These are phyloP conservation scores for Takakia lepidozioides DNA, from an alignment of 225 moss, liverwort and hornwort species.

Conservation along the genomic window DNA sequence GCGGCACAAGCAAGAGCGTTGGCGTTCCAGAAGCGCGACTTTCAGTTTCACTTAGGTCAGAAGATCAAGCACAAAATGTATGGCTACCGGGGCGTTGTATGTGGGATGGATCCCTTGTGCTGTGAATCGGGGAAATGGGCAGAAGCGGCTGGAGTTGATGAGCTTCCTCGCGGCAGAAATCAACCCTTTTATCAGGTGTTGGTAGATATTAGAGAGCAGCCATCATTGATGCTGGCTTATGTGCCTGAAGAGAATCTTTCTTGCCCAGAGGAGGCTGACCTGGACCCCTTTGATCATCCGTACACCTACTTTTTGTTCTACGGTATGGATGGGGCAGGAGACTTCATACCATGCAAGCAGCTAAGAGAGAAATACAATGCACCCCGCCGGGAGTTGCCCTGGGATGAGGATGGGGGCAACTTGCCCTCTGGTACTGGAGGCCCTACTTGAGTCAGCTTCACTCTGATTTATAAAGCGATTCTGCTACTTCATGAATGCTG, in stretches of 20 bases:
- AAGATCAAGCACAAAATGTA: constrained; percentile 64
- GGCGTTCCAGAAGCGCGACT: constrained; percentile 63
- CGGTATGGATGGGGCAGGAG: constrained; percentile 86
- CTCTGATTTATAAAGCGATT: neutral
- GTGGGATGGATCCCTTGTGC: constrained; percentile 92
- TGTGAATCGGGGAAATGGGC: constrained; percentile 74
- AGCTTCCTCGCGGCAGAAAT: constrained; percentile 57
- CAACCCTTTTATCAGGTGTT: constrained; percentile 97
- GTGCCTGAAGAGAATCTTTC: constrained; percentile 85
- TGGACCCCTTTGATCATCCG: constrained; percentile 94
- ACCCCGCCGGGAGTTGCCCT: constrained; percentile 78
- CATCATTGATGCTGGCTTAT: constrained; percentile 83
- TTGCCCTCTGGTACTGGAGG: constrained; percentile 1
- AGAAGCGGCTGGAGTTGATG: constrained; percentile 38
- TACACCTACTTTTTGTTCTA: constrained; percentile 93
- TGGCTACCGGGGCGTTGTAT: constrained; percentile 82
- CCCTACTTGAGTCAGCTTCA: neutral
- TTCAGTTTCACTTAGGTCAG: constrained; percentile 66
- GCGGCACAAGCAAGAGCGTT: constrained; percentile 81
- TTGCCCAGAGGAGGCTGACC: constrained; percentile 44
- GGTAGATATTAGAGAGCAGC: constrained; percentile 77
- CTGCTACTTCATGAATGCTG: too few species aligned
- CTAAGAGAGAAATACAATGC: constrained; percentile 91
- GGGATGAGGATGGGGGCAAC: constrained; percentile 49
- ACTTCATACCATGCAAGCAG: constrained; percentile 89